A percentile compares a stretch with the other conserved stretches of the same genome.
Conservation (phyloP, 768 basidiomycete species). For the Pleurotus salmoneostramineus region DNA sequence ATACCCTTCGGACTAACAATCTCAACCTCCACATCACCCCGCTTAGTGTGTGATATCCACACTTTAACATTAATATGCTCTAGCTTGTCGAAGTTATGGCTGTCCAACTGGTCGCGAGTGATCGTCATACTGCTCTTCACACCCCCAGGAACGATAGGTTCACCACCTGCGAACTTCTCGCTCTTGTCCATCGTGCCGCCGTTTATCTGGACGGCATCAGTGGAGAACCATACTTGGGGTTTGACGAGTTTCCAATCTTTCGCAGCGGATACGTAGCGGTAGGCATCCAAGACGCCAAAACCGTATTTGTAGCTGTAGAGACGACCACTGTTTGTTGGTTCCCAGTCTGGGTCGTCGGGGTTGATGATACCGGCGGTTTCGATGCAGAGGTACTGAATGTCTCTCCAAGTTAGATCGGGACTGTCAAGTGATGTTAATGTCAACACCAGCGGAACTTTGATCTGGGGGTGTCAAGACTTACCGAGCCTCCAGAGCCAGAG, state of each 20-base stretch:
- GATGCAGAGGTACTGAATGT: conserved; percentile 88
- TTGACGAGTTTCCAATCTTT: conserved; percentile 84
- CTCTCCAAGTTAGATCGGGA: conserved; percentile 95
- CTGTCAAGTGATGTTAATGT: conserved; percentile 30
- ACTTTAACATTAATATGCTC: conserved; percentile 93
- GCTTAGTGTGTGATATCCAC: conserved; percentile 82
- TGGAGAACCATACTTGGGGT: conserved; percentile 88
- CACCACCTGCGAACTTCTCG: conserved; percentile 58
- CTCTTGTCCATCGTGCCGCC: conserved; percentile 53
- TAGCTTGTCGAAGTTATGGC: conserved; percentile 79
- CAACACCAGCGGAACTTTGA: not conserved
- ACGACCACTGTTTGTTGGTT: conserved; percentile 67
- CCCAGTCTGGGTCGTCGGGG: conserved; percentile 92
- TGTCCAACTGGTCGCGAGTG: conserved; percentile 59
- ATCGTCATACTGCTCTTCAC: conserved; percentile 61
- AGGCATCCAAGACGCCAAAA: conserved; percentile 85
- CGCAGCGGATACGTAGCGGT: conserved; percentile 75
- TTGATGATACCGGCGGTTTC: conserved; percentile 76
- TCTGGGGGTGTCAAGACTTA: conserved; percentile 25
- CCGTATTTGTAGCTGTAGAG: conserved; percentile 89
- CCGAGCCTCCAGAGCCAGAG: conserved; percentile 86
- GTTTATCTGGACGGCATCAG: conserved; percentile 65
- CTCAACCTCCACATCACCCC: conserved; percentile 94
- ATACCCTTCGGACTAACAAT: conserved; percentile 82
- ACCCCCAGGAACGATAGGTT: conserved; percentile 62